A percentile compares a stretch with the other conserved stretches of the same genome.
Conservation (phyloP, 306 rosid species). For the Vigna radiata region DNA sequence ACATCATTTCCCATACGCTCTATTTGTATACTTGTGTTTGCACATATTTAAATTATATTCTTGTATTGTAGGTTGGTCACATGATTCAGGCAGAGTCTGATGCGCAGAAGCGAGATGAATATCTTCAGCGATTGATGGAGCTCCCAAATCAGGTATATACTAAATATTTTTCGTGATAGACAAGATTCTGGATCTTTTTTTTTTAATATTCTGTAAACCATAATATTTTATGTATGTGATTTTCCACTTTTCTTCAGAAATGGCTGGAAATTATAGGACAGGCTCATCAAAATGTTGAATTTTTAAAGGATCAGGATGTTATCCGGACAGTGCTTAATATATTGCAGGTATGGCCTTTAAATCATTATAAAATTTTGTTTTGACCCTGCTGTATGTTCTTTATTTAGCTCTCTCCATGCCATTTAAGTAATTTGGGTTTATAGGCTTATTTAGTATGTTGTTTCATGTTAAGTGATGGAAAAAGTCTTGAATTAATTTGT, state of each 20-base stretch:
- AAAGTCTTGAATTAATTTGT: neutral
- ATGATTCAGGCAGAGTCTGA: conserved; percentile 99
- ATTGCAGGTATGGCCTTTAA: conserved; percentile 69
- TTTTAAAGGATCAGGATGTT: conserved; percentile 87
- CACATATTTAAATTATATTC: conserved; percentile 4
- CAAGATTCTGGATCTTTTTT: neutral
- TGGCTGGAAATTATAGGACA: conserved; percentile 95
- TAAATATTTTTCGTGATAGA: neutral
- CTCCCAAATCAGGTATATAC: conserved; percentile 90
- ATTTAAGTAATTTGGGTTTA: neutral
- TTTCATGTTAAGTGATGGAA: neutral
- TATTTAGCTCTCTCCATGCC: neutral
- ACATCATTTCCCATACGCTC: neutral
- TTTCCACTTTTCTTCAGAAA: conserved; percentile 59
- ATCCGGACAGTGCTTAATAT: conserved; percentile 93
- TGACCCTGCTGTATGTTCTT: conserved; percentile 25
- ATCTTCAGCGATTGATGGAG: conserved; percentile 85
- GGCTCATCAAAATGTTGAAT: conserved; percentile 88
- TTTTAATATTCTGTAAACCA: neutral
- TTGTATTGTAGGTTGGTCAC: conserved; percentile 72
- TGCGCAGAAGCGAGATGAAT: conserved; percentile 88
- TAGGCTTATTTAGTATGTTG: neutral
- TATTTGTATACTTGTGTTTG: neutral
- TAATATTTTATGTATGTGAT: conserved; percentile 6
- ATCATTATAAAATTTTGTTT: neutral